Evolutionary conservation across 164 flowering plant species (phyloP).

Genomic region (Annona squamosa): DNA sequence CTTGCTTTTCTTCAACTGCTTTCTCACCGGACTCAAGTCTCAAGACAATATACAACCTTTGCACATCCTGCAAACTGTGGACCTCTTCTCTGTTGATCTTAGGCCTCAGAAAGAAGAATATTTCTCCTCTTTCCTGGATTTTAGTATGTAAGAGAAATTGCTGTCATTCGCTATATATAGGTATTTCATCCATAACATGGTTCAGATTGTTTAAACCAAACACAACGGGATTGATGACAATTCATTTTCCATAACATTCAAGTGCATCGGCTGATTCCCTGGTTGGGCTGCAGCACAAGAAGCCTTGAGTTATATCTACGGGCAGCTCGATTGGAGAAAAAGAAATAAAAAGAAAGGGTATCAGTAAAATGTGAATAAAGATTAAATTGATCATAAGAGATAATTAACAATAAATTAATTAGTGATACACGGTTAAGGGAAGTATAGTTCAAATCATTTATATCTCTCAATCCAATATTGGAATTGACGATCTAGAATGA

Average conservation of each 20-base stretch:
- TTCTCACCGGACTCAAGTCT: conserved; percentile 58
- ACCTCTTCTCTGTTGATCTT: conserved; percentile 67
- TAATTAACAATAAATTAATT: no score
- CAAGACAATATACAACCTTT: conserved; percentile 55
- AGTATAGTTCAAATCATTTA: no score
- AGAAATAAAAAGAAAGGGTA: no score
- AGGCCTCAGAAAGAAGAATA: conserved; percentile 79
- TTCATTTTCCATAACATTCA: no score
- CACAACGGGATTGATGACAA: neutral
- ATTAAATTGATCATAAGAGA: no score
- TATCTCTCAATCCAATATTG: no score
- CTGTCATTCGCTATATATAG: neutral
- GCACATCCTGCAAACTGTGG: conserved; percentile 54
- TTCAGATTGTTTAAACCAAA: no score
- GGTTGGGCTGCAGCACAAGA: no score
- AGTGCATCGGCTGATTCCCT: no score
- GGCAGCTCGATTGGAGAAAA: neutral
- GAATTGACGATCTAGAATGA: no score
- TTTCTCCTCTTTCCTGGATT: conserved; percentile 67
- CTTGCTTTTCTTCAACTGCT: conserved; percentile 43
- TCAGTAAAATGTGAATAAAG: no score
- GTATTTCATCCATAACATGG: neutral
- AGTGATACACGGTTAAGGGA: no score
- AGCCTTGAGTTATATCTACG: neutral
- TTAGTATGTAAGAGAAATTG: neutral